These are phyloP conservation scores for Tetratostichococcus sp. DNA, from an alignment of 139 green algal genomes.

Conservation along the genomic window DNA sequence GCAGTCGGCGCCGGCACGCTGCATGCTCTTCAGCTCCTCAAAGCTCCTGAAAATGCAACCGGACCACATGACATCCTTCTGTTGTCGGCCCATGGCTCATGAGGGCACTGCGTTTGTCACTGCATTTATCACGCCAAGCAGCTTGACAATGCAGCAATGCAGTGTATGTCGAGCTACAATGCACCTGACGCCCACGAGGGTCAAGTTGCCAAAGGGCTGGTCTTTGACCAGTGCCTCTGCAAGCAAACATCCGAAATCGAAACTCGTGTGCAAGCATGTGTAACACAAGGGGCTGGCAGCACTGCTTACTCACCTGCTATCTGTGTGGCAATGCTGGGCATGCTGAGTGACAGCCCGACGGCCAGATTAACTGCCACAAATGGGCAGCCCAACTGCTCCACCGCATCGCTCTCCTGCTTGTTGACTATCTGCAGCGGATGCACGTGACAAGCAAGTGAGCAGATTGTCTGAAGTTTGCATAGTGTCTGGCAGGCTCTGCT, in stretches of 20 bases:
- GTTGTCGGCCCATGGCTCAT: too few relatives aligned
- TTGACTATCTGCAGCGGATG: constrained; percentile 48
- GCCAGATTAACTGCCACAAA: constrained; percentile 35
- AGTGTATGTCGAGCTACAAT: neutral
- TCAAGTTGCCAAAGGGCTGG: neutral
- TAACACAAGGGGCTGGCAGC: too few relatives aligned
- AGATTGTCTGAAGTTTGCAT: neutral
- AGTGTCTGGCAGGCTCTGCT: too few relatives aligned
- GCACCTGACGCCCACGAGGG: neutral
- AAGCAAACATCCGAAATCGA: neutral
- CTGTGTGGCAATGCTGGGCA: constrained; percentile 54
- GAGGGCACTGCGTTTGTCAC: too few relatives aligned
- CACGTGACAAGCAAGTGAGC: too few relatives aligned
- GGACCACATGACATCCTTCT: too few relatives aligned
- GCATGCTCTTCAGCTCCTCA: neutral
- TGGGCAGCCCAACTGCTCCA: constrained; percentile 23
- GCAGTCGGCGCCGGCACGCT: neutral
- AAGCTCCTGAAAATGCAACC: neutral
- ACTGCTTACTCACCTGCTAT: constrained; percentile 17
- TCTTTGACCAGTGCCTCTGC: neutral
- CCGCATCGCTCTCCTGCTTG: constrained; percentile 36
- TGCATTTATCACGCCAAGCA: too few relatives aligned
- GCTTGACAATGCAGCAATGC: too few relatives aligned
- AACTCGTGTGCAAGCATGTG: too few relatives aligned
- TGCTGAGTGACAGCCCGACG: constrained; percentile 51